phyloP scores from a whole-genome alignment of 352 stramenopile genomes.

The Phytophthora melonis region DNA sequence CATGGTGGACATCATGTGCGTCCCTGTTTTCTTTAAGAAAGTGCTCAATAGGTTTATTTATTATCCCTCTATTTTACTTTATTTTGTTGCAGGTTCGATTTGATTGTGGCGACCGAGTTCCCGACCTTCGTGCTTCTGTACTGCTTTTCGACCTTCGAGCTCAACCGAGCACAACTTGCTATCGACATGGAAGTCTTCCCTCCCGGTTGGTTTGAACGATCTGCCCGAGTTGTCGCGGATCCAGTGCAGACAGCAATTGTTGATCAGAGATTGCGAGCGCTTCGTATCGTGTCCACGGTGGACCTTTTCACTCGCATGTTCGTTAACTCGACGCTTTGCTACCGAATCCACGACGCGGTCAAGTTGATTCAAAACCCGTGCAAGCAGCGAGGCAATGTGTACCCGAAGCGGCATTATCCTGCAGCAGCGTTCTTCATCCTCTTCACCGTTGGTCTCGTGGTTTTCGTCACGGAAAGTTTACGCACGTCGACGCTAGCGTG shows the following conservation, averaged over 20 bases:
- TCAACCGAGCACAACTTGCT: not conserved
- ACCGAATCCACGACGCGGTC: not conserved
- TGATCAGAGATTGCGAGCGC: not conserved
- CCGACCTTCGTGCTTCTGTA: not conserved
- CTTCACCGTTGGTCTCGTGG: constrained; percentile 4
- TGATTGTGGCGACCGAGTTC: not conserved
- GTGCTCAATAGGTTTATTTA: not conserved
- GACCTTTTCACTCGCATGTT: not conserved
- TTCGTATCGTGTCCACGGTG: not conserved
- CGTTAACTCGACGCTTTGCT: not conserved
- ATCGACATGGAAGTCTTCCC: constrained; percentile 6
- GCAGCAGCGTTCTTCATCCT: constrained; percentile 23
- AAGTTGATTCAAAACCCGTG: constrained; percentile 18
- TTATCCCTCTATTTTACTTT: not conserved
- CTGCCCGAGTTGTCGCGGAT: not conserved
- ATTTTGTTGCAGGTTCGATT: constrained; percentile 1
- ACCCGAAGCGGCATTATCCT: constrained; percentile 16
- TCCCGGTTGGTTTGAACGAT: not conserved
- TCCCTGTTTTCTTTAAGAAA: not conserved
- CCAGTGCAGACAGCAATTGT: not conserved
- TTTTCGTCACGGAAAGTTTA: constrained; percentile 28
- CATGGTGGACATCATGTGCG: not conserved
- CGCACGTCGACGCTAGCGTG: constrained; percentile 18
- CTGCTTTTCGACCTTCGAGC: not conserved
- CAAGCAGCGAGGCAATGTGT: constrained; percentile 19